phyloP scores from a whole-genome alignment of 805 yeast species.

The Hanseniaspora singularis region DNA sequence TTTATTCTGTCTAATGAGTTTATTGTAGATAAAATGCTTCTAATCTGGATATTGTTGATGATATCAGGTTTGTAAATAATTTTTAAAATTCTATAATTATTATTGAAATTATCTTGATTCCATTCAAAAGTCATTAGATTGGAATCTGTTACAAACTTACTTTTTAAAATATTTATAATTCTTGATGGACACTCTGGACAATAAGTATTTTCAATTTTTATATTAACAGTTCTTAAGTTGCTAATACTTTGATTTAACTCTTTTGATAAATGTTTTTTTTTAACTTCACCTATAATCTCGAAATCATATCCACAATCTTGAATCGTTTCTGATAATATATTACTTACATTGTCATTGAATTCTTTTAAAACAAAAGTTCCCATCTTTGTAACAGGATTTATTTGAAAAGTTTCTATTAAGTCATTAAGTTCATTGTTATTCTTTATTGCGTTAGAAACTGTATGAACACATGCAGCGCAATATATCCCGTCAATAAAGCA shows the following conservation, averaged over 20 bases:
- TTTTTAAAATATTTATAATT: slow-evolving; percentile 37
- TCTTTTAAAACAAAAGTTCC: slow-evolving; percentile 44
- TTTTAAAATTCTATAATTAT: slow-evolving; percentile 38
- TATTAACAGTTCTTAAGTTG: slow-evolving; percentile 5
- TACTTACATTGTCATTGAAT: slow-evolving; percentile 28
- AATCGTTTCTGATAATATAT: slow-evolving; percentile 35
- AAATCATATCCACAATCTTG: slow-evolving; percentile 59
- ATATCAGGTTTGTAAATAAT: slow-evolving; percentile 51
- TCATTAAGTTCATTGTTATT: slow-evolving; percentile 40
- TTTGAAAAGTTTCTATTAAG: slow-evolving; percentile 25
- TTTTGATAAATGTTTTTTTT: slow-evolving; percentile 35
- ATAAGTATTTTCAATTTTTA: slow-evolving; percentile 48
- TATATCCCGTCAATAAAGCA: slow-evolving; percentile 21
- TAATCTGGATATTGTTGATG: slow-evolving; percentile 34
- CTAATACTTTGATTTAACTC: slow-evolving; percentile 35
- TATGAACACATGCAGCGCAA: slow-evolving; percentile 45
- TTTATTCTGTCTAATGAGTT: slow-evolving; percentile 34
- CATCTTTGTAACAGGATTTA: slow-evolving; percentile 46
- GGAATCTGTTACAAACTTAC: slow-evolving; percentile 40
- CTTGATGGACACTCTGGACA: slow-evolving; percentile 58
- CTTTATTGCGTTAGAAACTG: slow-evolving; percentile 37
- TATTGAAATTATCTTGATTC: not conserved
- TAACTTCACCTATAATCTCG: slow-evolving; percentile 33
- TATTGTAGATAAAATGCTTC: slow-evolving; percentile 40
- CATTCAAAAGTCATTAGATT: not conserved